Evolutionary conservation across 345 rosid genomes (phyloP).

Genomic region (Linum tenue): DNA sequence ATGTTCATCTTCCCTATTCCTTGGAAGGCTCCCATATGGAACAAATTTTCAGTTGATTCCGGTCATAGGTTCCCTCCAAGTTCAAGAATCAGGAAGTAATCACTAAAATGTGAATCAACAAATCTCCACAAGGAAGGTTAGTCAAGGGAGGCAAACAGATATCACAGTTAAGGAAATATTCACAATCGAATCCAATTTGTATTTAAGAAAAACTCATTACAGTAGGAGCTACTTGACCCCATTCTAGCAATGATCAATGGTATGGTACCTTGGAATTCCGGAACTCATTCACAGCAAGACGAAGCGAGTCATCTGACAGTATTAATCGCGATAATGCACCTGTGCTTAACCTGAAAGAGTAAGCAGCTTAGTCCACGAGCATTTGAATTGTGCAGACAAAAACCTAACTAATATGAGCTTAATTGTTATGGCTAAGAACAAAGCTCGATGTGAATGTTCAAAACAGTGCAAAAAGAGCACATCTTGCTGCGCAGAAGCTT

Average conservation of each 20-base stretch:
- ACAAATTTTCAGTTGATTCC: too few relatives aligned
- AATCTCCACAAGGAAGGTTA: too few relatives aligned
- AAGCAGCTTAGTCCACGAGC: background rate
- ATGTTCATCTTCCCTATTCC: too few relatives aligned
- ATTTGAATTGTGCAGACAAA: background rate
- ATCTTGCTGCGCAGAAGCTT: background rate
- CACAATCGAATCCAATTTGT: too few relatives aligned
- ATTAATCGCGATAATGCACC: conserved; percentile 88
- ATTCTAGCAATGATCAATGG: background rate
- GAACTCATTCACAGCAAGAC: conserved; percentile 68
- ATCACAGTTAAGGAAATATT: too few relatives aligned
- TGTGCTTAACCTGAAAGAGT: conserved; percentile 63
- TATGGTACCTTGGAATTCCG: conserved; percentile 61
- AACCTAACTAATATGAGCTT: background rate
- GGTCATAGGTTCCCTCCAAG: too few relatives aligned
- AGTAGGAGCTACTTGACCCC: too few relatives aligned
- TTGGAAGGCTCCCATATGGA: too few relatives aligned
- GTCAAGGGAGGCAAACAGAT: too few relatives aligned
- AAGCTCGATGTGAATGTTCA: background rate
- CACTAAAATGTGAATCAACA: too few relatives aligned
- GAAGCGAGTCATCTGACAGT: conserved; percentile 74
- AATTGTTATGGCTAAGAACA: background rate
- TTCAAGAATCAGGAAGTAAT: too few relatives aligned
- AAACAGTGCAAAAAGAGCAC: background rate
- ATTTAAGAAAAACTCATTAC: background rate